These are phyloP conservation scores for Wickerhamiella qilinensis DNA, from an alignment of 805 yeast genomes.

Conservation along the genomic window DNA sequence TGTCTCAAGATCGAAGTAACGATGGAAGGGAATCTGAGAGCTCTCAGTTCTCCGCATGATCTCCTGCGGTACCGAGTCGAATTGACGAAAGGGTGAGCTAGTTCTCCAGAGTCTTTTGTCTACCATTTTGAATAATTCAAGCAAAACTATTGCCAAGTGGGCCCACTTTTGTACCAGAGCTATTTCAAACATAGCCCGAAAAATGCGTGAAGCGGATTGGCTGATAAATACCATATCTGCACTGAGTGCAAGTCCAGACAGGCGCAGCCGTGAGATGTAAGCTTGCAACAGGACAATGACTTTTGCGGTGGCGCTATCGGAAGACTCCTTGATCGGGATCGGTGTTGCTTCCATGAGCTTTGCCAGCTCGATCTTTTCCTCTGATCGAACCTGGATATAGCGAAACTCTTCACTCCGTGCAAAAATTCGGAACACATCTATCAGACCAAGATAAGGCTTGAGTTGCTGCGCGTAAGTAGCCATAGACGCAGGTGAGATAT, in stretches of 20 bases:
- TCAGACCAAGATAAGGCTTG: conserved; percentile 46
- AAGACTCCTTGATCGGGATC: conserved; percentile 62
- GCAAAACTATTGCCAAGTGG: conserved; percentile 34
- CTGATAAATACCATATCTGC: conserved; percentile 88
- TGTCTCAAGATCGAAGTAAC: conserved; percentile 47
- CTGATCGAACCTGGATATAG: conserved; percentile 69
- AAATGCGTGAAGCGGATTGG: conserved; percentile 80
- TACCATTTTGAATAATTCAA: conserved; percentile 63
- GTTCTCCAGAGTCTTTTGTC: conserved; percentile 73
- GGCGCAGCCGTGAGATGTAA: conserved; percentile 55
- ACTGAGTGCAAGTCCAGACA: conserved; percentile 82
- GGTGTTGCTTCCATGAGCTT: conserved; percentile 64
- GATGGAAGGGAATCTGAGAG: conserved; percentile 68
- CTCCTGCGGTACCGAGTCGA: conserved; percentile 50
- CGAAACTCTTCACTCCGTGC: conserved; percentile 74
- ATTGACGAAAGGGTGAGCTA: conserved; percentile 76
- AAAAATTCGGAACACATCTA: conserved; percentile 66
- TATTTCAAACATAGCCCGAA: conserved; percentile 75
- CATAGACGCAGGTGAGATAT: conserved; percentile 63
- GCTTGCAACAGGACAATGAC: conserved; percentile 69
- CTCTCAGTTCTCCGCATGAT: conserved; percentile 61
- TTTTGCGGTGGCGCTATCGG: conserved; percentile 61
- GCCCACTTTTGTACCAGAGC: conserved; percentile 61
- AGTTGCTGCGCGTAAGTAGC: conserved; percentile 45
- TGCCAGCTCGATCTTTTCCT: conserved; percentile 60